phyloP scores from a whole-genome alignment of 2,329 filamentous ascomycete species.

The Pestalotiopsis sp. region DNA sequence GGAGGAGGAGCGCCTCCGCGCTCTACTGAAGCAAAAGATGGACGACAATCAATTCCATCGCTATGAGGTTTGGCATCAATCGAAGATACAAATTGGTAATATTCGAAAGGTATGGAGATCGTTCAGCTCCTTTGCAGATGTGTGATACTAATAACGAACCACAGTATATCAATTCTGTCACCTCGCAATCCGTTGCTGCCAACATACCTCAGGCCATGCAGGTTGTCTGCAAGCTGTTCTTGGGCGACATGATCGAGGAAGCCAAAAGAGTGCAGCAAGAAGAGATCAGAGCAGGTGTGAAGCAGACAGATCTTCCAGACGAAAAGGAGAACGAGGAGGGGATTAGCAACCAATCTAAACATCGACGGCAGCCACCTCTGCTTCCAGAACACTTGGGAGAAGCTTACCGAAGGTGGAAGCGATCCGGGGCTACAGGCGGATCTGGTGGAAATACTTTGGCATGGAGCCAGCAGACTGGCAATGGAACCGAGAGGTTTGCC shows the following conservation, averaged over 20 bases:
- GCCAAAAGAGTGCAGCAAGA: constrained; percentile 73
- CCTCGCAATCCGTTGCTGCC: constrained; percentile 76
- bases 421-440: constrained; percentile 63
- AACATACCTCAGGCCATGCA: constrained; percentile 77
- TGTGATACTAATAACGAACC: constrained; percentile 15
- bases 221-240: constrained; percentile 75
- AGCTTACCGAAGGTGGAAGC: constrained; percentile 70
- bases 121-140: background rate
- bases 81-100: constrained; percentile 68
- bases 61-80: constrained; percentile 72
- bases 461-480: constrained; percentile 64
- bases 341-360: constrained; percentile 35
- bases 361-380: constrained; percentile 57
- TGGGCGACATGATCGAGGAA: constrained; percentile 74
- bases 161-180: constrained; percentile 76
- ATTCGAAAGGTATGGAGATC: constrained; percentile 64
- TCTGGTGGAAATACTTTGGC: constrained; percentile 59
- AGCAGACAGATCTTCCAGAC: constrained; percentile 54
- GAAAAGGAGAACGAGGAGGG: constrained; percentile 37
- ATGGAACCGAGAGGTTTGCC: constrained; percentile 63
- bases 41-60: constrained; percentile 68
- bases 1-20: constrained; percentile 58
- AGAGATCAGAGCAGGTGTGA: constrained; percentile 65
- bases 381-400: constrained; percentile 77
- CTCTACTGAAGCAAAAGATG: constrained; percentile 67